Percentiles rank a stretch among this genome's conserved stretches.
Conservation (phyloP, 352 stramenopile genomes). For the Lagenidium giganteum region DNA sequence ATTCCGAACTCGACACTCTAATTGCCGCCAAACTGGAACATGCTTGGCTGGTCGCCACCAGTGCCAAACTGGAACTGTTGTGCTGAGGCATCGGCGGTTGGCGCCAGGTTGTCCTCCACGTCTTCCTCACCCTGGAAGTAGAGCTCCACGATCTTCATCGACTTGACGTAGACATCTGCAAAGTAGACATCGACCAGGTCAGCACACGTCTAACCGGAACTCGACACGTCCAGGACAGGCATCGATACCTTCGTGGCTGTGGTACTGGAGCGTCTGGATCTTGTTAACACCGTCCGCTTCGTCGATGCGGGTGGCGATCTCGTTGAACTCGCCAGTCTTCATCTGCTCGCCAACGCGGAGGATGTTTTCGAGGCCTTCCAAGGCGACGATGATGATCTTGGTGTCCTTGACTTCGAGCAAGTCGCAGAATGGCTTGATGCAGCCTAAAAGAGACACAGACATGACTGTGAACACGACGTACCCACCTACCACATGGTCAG, state of each 20-base stretch:
- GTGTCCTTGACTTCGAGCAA: conserved; percentile 95
- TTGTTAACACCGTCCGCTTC: conserved; percentile 97
- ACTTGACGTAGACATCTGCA: conserved; percentile 89
- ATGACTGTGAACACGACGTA: not conserved
- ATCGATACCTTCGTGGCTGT: conserved; percentile 94
- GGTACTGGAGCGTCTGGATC: conserved; percentile 97
- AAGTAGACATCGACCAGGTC: conserved; percentile 1
- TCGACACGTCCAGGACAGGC: conserved; percentile 27
- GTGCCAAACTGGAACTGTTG: conserved; percentile 82
- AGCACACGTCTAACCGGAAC: conserved; percentile 6
- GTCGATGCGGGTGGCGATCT: conserved; percentile 94
- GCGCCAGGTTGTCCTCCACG: conserved; percentile 85
- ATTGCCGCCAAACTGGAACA: conserved; percentile 83
- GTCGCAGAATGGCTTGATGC: conserved; percentile 97
- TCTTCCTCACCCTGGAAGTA: conserved; percentile 99
- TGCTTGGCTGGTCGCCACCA: conserved; percentile 49
- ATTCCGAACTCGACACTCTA: conserved; percentile 17
- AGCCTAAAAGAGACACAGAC: conserved; percentile 41
- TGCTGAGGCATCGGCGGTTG: conserved; percentile 58
- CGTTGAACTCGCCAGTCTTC: conserved; percentile 85
- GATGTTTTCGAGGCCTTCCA: conserved; percentile 99
- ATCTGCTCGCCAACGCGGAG: conserved; percentile 86
- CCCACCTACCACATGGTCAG: not conserved
- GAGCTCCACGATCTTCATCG: conserved; percentile 95
- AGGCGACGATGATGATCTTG: conserved; percentile 98